phyloP scores from a whole-genome alignment of 208 protist species.

The Leishmania major region DNA sequence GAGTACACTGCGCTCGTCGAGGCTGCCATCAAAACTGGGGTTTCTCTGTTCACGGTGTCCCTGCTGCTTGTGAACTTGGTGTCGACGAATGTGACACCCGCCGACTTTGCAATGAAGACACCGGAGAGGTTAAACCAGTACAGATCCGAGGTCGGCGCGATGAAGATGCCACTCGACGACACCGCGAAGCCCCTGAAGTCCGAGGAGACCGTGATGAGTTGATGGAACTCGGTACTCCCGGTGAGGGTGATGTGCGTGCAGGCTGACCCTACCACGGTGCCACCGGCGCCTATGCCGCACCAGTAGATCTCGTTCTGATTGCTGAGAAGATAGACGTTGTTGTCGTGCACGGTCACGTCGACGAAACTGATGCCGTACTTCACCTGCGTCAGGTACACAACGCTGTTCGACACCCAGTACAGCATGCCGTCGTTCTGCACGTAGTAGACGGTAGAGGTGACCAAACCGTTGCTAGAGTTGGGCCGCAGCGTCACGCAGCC shows the following conservation, averaged over 20 bases:
- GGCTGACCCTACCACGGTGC: constrained; percentile 1
- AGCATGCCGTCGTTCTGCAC: constrained; percentile 24
- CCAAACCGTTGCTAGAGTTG: constrained; percentile 25
- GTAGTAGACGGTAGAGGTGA: constrained; percentile 16
- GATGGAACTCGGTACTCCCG: constrained; percentile 5
- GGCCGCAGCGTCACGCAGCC: constrained; percentile 19
- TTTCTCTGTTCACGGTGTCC: background rate
- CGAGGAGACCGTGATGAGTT: background rate
- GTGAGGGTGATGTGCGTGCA: constrained; percentile 9
- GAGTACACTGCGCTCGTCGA: constrained; percentile 6
- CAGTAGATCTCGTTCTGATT: constrained; percentile 17
- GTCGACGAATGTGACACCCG: constrained; percentile 7
- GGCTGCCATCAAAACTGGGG: constrained; percentile 13
- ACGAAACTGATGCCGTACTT: constrained; percentile 27
- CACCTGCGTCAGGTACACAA: constrained; percentile 15
- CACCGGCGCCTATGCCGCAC: constrained; percentile 24
- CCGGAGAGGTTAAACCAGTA: constrained; percentile 33
- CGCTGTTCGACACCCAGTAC: background rate
- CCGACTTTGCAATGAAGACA: constrained; percentile 5
- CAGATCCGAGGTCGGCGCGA: constrained; percentile 16
- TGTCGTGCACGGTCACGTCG: constrained; percentile 33
- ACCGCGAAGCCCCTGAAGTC: constrained; percentile 15
- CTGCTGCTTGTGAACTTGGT: constrained; percentile 5
- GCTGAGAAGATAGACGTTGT: constrained; percentile 36
- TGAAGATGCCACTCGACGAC: constrained; percentile 28